Evolutionary conservation across 2,329 filamentous ascomycete species (phyloP), one percentile per base, ranked within the genome.

Genomic region (Neopestalotiopsis rosae): DNA sequence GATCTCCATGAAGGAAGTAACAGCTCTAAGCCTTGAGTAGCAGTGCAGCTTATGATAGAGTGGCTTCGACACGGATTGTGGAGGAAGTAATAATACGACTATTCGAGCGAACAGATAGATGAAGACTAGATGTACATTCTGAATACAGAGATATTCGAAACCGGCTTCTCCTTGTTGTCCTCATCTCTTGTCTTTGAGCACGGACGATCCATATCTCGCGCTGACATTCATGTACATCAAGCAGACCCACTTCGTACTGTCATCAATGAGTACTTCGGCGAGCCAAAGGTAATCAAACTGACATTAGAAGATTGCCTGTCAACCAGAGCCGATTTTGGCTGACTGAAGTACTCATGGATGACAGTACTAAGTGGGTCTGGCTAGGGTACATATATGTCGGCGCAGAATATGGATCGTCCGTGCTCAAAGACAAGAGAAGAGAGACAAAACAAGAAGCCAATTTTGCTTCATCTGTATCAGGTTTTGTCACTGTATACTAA

Each of bases 151-250:
- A 61, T 6, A 61, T 7, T 61, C 58, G 28, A 61, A 61, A 61
- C 28, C 58, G 58, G 58, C 58, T 24, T 61, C 58, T 61, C 5
- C 58, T 61, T 61, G 5, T 61, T 24, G 58, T 61, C 58, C n/a
- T 61, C n/a, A 4, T 61, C 58, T 61, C 28, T n/a, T n/a, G 58
- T 61, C 58, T 61, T 61, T 61, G 58, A 24, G 58, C 17, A 61
- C 58, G n/a, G 58, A 61, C 58, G 58, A 61, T 61, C 58, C 58
- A 61, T 61, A 61, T 61, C 58, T n/a, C 5, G 58, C 58, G 58
- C 58, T 61, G 58, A 24, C 58, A 61, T 61, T 32, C 58, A 61
- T 61, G 58, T 61, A 61, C 58, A 24, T 61, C 58, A 61, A n/a
- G 13, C 58, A 61, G 58, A 61, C 58, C 58, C 58, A 61, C n/a